These are phyloP conservation scores for Vicia villosa DNA, from an alignment of 306 rosid genomes.

Conservation along the genomic window DNA sequence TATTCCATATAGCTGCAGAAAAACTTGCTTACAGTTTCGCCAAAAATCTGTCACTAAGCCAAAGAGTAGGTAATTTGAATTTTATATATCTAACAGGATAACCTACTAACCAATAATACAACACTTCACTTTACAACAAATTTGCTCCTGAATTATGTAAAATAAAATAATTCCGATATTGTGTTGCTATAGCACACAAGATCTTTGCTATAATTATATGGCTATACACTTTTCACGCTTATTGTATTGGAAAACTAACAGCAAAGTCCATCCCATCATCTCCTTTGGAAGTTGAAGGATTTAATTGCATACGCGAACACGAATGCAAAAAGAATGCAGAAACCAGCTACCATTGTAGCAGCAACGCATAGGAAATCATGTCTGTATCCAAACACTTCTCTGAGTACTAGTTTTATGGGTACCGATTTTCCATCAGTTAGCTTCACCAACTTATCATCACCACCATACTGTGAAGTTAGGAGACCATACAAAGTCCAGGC, in stretches of 20 bases:
- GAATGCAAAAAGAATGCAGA: slow-evolving; percentile 77
- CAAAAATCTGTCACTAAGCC: slow-evolving; percentile 1
- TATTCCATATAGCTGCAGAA: not conserved
- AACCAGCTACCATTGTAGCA: slow-evolving; percentile 80
- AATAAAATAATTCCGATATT: slow-evolving; percentile 22
- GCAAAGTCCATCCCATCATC: slow-evolving; percentile 51
- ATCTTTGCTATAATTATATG: slow-evolving; percentile 42
- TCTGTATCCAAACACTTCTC: slow-evolving; percentile 70
- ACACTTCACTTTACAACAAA: slow-evolving; percentile 42
- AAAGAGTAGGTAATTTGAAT: slow-evolving; percentile 5
- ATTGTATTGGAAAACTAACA: slow-evolving; percentile 34
- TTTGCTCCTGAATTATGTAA: slow-evolving; percentile 13
- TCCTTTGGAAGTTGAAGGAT: slow-evolving; percentile 98
- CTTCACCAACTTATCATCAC: slow-evolving; percentile 54
- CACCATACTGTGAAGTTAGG: slow-evolving; percentile 82
- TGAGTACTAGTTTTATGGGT: slow-evolving; percentile 55
- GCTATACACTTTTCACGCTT: slow-evolving; percentile 52
- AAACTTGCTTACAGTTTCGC: slow-evolving; percentile 7
- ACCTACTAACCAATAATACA: slow-evolving; percentile 16
- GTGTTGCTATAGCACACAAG: slow-evolving; percentile 36
- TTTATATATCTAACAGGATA: slow-evolving; percentile 19
- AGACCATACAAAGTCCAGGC: slow-evolving; percentile 98
- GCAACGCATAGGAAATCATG: slow-evolving; percentile 76
- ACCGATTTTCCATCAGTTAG: slow-evolving; percentile 62
- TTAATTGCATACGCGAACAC: slow-evolving; percentile 92